Conservation (phyloP, 441 rosid genomes). For the Flueggea neowawraea region DNA sequence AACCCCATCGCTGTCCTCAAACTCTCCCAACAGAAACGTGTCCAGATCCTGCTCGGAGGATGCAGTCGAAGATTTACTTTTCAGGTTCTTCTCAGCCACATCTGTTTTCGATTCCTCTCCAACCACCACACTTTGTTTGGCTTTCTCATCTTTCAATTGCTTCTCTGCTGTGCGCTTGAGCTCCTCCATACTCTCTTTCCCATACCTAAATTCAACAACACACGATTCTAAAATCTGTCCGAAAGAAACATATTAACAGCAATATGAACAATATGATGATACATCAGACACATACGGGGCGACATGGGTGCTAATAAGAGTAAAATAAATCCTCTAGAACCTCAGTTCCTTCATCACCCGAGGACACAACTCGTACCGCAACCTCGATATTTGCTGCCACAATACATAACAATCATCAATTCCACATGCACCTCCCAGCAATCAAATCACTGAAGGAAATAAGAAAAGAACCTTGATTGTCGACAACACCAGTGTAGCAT, state of each 20-base stretch:
- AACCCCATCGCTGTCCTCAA: conserved; percentile 52
- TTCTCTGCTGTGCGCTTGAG: conserved; percentile 25
- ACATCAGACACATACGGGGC: conserved; percentile 47
- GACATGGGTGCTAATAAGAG: conserved; percentile 62
- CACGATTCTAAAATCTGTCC: not conserved
- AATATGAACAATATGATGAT: no score
- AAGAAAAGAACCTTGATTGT: conserved; percentile 51
- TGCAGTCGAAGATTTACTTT: conserved; percentile 32
- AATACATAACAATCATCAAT: not conserved
- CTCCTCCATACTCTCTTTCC: conserved; percentile 43
- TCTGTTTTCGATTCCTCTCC: conserved; percentile 19
- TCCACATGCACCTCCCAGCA: no score
- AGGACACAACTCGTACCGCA: conserved; percentile 84
- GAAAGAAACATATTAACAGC: not conserved
- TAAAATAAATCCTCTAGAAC: conserved; percentile 88
- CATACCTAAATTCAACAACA: conserved; percentile 31
- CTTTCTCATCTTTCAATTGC: conserved; percentile 25
- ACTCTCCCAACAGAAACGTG: conserved; percentile 53
- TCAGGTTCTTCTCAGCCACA: conserved; percentile 23
- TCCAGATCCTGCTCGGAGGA: conserved; percentile 61
- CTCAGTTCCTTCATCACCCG: conserved; percentile 67
- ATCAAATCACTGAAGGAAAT: not conserved
- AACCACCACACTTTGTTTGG: conserved; percentile 23
- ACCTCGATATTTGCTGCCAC: conserved; percentile 71
- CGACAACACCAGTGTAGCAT: conserved; percentile 64